Conservation (phyloP, 164 flowering plant species). For the Chimonanthus salicifolius region DNA sequence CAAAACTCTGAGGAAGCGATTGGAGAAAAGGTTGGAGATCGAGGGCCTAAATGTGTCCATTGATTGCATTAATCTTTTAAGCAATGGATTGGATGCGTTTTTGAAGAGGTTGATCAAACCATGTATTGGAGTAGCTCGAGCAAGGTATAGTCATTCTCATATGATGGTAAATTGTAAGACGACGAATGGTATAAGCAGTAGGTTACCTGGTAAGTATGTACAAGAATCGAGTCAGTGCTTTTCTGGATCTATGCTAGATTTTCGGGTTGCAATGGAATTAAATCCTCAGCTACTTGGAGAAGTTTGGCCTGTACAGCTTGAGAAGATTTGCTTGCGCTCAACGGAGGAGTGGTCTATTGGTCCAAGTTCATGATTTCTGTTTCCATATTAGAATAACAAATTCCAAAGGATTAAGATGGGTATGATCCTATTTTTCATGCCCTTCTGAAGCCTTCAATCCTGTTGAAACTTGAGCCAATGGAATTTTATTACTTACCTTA, state of each 20-base stretch:
- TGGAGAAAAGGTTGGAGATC: constrained; percentile 50
- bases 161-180: constrained; percentile 10
- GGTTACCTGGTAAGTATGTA: constrained; percentile 14
- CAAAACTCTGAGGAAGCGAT: constrained; percentile 36
- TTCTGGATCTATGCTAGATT: constrained; percentile 49
- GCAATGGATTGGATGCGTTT: constrained; percentile 61
- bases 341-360: constrained; percentile 30
- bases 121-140: constrained; percentile 46
- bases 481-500: background rate
- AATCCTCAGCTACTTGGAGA: constrained; percentile 70
- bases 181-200: constrained; percentile 21
- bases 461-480: background rate
- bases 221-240: constrained; percentile 16
- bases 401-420: background rate
- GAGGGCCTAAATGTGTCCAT: constrained; percentile 33
- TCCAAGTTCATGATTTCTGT: constrained; percentile 8
- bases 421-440: background rate
- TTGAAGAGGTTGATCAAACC: constrained; percentile 70
- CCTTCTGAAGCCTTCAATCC: background rate
- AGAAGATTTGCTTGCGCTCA: constrained; percentile 42
- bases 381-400: background rate
- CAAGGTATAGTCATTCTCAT: constrained; percentile 29
- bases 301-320: constrained; percentile 71
- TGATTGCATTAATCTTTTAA: constrained; percentile 60
- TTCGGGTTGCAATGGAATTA: constrained; percentile 60